Conservation (phyloP, 768 basidiomycete genomes). For the Vararia minispora region DNA sequence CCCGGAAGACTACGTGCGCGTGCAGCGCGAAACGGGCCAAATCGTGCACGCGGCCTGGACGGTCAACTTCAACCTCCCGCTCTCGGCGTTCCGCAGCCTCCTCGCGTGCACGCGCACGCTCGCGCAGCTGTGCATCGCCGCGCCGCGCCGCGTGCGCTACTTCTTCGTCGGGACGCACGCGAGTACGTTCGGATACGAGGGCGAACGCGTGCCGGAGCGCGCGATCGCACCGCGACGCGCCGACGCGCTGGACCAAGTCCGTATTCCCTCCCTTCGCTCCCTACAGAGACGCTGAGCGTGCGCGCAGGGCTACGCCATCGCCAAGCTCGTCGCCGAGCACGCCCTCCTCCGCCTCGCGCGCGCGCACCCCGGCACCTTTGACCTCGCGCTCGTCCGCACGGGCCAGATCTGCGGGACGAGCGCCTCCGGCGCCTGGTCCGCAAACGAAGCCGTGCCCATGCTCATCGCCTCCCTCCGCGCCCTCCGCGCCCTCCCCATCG, state of each 20-base stretch:
- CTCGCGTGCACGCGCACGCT: neutral
- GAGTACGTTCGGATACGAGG: neutral
- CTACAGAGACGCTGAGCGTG: too few species aligned
- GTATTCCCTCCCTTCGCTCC: too few species aligned
- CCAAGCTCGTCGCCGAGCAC: conserved; percentile 3
- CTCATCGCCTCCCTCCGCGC: neutral
- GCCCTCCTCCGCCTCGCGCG: neutral
- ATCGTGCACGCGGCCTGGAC: conserved; percentile 3
- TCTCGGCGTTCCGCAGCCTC: neutral
- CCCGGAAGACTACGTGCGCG: neutral
- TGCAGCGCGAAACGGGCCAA: neutral
- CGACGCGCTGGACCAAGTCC: neutral
- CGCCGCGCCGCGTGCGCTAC: too few species aligned
- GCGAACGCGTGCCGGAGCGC: neutral
- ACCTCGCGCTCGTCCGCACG: neutral
- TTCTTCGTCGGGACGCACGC: neutral
- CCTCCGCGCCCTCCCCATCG: neutral
- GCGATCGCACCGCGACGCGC: neutral
- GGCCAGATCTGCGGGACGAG: conserved; percentile 2
- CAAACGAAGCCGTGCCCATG: conserved; percentile 4
- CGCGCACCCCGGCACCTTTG: neutral
- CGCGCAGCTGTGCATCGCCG: too few species aligned
- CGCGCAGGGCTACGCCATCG: neutral
- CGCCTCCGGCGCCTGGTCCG: neutral
- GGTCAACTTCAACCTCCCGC: conserved; percentile 3